Conservation (phyloP, 495 filamentous ascomycete genomes). For the Geoglossum glabrum region DNA sequence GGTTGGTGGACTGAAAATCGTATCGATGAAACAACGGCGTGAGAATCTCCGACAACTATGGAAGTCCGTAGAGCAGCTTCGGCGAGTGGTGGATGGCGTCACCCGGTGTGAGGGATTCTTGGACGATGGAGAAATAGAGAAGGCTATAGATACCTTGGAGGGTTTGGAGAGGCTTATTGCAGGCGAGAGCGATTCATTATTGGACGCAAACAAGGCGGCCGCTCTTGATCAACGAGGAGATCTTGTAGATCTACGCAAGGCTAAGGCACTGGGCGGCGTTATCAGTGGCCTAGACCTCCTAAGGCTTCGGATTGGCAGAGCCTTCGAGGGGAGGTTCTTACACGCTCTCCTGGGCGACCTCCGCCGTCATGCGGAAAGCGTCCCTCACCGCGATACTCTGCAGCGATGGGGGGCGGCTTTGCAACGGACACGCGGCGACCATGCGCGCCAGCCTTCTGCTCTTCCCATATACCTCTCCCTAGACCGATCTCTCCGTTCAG, state of each 20-base stretch:
- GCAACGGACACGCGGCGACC: constrained; percentile 41
- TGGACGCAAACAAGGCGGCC: constrained; percentile 11
- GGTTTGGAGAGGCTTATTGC: constrained; percentile 57
- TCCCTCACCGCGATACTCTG: constrained; percentile 51
- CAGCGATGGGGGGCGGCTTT: constrained; percentile 52
- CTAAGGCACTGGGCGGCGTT: constrained; percentile 65
- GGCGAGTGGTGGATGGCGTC: constrained; percentile 54
- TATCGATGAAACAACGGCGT: constrained; percentile 56
- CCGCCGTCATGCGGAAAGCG: constrained; percentile 57
- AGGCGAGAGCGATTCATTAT: constrained; percentile 31
- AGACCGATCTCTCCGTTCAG: constrained; percentile 38
- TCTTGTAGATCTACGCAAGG: constrained; percentile 51
- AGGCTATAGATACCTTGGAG: constrained; percentile 56
- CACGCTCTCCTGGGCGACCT: constrained; percentile 61
- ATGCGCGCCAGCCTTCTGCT: constrained; percentile 40
- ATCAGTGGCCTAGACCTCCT: constrained; percentile 54
- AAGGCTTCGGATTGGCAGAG: constrained; percentile 62
- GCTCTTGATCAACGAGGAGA: constrained; percentile 10
- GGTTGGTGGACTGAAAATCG: constrained; percentile 63
- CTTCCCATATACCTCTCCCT: constrained; percentile 58
- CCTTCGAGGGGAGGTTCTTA: constrained; percentile 66
- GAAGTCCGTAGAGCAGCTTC: constrained; percentile 64
- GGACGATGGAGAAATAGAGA: constrained; percentile 59
- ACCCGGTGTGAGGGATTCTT: constrained; percentile 60
- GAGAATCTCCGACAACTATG: constrained; percentile 74